Evolutionary conservation across 108 stramenopile species (phyloP), one percentile per base, ranked within the genome.

Genomic region (Nitzschia putrida): DNA sequence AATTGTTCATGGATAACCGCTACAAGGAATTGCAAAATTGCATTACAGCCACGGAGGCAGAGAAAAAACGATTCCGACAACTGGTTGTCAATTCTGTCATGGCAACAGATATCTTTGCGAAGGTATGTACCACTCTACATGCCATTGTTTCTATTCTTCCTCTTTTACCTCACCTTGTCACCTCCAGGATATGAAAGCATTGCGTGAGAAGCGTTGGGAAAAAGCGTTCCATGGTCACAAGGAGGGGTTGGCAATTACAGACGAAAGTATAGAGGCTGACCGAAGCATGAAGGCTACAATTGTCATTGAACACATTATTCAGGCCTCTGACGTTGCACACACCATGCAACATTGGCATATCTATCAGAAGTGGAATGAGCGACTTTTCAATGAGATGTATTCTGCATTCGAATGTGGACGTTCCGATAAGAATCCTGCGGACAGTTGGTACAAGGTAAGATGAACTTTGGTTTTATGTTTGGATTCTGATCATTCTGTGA

Each of bases 21-120:
- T 77, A 66, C 49, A 50, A 70, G 41, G 53, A 57, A 42, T 50
- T 86, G 39, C 68, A 80, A 47, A 60, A 60, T 12, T 78, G 78
- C 0, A 66, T 80, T 49, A 80, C 78, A 21, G 61, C 63, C 1
- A 59, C 26, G 3, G 45, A 41, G 18, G 78, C 65, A 40, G 85
- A 86, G 18, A 73, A 64, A 50, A 63, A 71, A 20, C 52, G 71
- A 26, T 86, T 86, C 53, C 69, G 85, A 38, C 80, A 83, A 43
- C 44, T 78, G 6, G 80, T 86, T 1, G 83, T 86, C 40, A 79
- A 86, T 66, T 54, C 76, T 3, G 85, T 86, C 22, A 38, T 86
- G 9, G 63, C 68, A 13, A 86, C 85, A 0, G 85, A 86, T 53
- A 78, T 86, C 41, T 72, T 75, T n/a, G 70, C 64, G 21, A 67